phyloP scores from a whole-genome alignment of 2,329 filamentous ascomycete genomes.

The Dactylellina parvicollis region DNA sequence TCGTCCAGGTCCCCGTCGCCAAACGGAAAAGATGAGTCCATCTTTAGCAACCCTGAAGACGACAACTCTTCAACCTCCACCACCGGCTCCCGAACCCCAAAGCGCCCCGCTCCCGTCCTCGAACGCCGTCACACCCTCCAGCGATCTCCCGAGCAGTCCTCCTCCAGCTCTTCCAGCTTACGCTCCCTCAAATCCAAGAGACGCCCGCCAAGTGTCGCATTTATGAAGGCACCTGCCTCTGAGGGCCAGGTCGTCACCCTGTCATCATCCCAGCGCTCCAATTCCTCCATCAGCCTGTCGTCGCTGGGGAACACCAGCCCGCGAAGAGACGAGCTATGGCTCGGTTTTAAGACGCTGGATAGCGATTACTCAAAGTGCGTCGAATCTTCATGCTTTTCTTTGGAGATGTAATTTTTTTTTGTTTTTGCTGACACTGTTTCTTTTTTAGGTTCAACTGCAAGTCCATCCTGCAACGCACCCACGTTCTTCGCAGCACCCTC shows the following conservation, averaged over 20 bases:
- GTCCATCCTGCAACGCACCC: conserved; percentile 77
- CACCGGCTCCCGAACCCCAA: conserved; percentile 40
- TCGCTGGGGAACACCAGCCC: conserved; percentile 42
- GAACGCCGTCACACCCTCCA: conserved; percentile 49
- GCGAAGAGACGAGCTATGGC: conserved; percentile 76
- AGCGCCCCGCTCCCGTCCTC: conserved; percentile 44
- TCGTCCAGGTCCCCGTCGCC: conserved; percentile 48
- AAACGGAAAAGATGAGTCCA: conserved; percentile 52
- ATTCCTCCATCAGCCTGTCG: conserved; percentile 38
- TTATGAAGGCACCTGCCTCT: conserved; percentile 48
- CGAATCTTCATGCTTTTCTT: conserved; percentile 27
- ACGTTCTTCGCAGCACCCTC: conserved; percentile 75
- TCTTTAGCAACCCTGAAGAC: conserved; percentile 52
- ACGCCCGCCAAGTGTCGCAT: conserved; percentile 41
- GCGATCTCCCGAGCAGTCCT: conserved; percentile 39
- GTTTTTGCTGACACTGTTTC: conserved; percentile 28
- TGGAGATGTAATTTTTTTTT: conserved; percentile 5
- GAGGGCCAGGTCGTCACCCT: conserved; percentile 51
- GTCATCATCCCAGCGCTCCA: conserved; percentile 41
- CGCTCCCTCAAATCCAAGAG: conserved; percentile 47
- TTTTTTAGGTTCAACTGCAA: conserved; percentile 73
- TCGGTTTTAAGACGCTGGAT: conserved; percentile 73
- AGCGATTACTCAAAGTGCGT: conserved; percentile 73
- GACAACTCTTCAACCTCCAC: conserved; percentile 50
- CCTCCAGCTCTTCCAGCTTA: conserved; percentile 40